Base-by-base conservation (phyloP, 2,329 filamentous ascomycete species). In the Cercospora berteroae region DNA sequence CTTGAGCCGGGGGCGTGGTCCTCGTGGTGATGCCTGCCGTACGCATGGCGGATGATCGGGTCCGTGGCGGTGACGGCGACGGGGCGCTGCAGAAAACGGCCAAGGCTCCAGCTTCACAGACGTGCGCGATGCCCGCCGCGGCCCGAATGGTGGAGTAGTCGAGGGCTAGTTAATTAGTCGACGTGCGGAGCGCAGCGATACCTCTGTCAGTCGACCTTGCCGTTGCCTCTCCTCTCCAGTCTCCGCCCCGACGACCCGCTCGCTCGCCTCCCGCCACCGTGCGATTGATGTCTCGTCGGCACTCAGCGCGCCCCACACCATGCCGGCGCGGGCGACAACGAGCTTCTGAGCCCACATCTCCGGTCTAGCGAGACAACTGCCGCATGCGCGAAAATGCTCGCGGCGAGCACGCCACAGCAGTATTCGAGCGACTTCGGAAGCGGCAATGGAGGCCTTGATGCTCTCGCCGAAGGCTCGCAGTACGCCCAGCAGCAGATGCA, bases 391-490 rank as follows among this genome's bases (percentile, higher is more conserved):
- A 72, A 71, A 64, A 77, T 76, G 73, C 70, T 77, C 66, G 75
- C 74, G 55, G 68, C 73, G 31, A 70, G 73, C 60, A 66, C 71
- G 36, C 71, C 70, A 39, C 73, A 71, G 57, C 72, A 73, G 42
- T 74, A 75, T 63, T 64, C 71, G 13, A 44, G 69, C 62, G 70
- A 67, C 59, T 75, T 74, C 59, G 74, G 74, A 33, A 69, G 65
- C 50, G 71, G 70, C 6, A 72, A 73, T n/a, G 68, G 68, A 25
- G 76, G 76, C 48, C 70, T 94, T 67, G 89, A 93, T 71, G 84
- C 87, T 5, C 85, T 93, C 56, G 85, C 87, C 6, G 89, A 91
- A 70, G 86, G 86, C 42, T 89, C 90, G 12, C 90, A 92, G 73
- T 93, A 93, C 80, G 86, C 89, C 18, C 52, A 56, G 52, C 52